A percentile compares a stretch with the other conserved stretches of the same genome.
These are phyloP conservation scores for Curvularia spicifera DNA, from an alignment of 2,329 filamentous ascomycete genomes.

Conservation along the genomic window DNA sequence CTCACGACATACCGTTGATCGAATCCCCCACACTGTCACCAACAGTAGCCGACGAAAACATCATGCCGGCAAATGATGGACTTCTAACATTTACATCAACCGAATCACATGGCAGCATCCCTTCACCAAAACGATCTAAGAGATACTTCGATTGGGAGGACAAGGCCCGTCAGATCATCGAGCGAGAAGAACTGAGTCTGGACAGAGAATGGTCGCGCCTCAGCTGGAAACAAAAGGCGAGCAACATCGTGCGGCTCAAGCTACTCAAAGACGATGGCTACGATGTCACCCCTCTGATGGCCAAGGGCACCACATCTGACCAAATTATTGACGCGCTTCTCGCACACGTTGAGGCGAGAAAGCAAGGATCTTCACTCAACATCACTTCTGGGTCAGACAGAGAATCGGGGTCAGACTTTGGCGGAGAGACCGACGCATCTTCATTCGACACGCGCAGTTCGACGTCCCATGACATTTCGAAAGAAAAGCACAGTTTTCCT, in stretches of 20 bases:
- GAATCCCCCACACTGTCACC: neutral
- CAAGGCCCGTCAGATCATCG: conserved; percentile 1
- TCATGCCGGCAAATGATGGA: neutral
- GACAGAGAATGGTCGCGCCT: conserved; percentile 9
- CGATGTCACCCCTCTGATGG: conserved; percentile 9
- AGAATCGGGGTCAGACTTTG: neutral
- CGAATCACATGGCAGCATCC: neutral
- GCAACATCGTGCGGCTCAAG: conserved; percentile 12
- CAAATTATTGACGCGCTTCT: conserved; percentile 11
- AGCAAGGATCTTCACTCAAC: neutral
- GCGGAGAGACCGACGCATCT: neutral
- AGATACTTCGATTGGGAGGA: conserved; percentile 2
- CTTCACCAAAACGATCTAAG: neutral
- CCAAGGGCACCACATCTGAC: conserved; percentile 1
- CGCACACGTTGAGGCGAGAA: conserved; percentile 5
- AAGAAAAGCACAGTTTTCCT: neutral
- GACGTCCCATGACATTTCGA: neutral
- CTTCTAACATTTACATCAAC: neutral
- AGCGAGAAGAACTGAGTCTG: conserved; percentile 3
- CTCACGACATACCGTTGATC: neutral
- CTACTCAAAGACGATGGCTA: conserved; percentile 22
- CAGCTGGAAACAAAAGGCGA: conserved; percentile 22
- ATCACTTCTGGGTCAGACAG: too few species aligned
- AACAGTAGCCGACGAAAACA: neutral
- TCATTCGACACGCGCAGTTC: neutral